These are phyloP conservation scores for Triglochin maritima DNA, from an alignment of 106 monocot species.

Conservation along the genomic window DNA sequence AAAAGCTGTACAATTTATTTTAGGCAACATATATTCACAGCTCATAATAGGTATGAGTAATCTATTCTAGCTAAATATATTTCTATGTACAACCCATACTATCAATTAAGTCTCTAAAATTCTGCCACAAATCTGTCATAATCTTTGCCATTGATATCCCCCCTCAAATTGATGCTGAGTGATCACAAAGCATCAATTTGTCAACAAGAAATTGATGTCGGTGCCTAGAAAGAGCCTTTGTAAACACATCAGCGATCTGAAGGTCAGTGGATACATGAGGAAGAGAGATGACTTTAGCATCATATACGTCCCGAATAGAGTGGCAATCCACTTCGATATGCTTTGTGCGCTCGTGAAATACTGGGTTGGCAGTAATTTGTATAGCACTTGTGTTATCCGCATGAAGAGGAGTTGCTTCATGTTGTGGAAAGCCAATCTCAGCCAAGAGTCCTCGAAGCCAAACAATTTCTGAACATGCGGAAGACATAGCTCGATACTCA, in stretches of 20 bases:
- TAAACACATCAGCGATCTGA: background rate
- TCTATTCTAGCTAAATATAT: too few species aligned
- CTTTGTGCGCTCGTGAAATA: background rate
- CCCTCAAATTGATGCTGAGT: background rate
- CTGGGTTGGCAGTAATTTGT: background rate
- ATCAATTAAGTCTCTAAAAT: too few species aligned
- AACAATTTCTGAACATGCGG: slow-evolving; percentile 1
- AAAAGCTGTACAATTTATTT: too few species aligned
- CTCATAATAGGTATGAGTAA: too few species aligned
- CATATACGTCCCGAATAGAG: background rate
- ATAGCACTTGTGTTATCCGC: slow-evolving; percentile 1
- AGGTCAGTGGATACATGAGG: background rate
- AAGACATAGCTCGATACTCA: background rate
- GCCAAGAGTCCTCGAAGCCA: background rate
- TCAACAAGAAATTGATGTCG: background rate
- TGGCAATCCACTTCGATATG: too few species aligned
- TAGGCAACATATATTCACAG: too few species aligned
- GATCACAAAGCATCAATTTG: slow-evolving; percentile 2
- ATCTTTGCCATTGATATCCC: background rate
- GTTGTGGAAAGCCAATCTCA: background rate
- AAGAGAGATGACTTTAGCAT: background rate
- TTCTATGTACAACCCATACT: too few species aligned
- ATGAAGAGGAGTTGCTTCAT: background rate
- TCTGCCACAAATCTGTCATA: too few species aligned
- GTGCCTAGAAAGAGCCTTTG: background rate